Evolutionary conservation across 2,329 filamentous ascomycete species (phyloP), one percentile per base, ranked within the genome.

Genomic region (Penicillium paneum): DNA sequence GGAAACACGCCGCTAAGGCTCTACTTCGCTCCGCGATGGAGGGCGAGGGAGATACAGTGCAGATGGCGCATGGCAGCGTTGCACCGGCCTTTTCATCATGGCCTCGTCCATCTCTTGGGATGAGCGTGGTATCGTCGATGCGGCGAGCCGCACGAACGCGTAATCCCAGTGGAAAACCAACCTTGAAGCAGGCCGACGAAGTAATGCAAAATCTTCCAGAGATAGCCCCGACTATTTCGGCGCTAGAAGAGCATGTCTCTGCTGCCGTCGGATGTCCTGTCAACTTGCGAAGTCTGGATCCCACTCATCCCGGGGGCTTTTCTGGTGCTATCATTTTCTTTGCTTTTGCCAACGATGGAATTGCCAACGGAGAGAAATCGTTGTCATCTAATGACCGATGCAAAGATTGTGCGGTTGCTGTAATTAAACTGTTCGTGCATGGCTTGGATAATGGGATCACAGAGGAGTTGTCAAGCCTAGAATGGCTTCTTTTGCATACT

Each of bases 251-350:
- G 17, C 35, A 48, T 48, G 45, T 48, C 17, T 48, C 45, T 21
- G 26, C 35, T 31, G 26, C 34, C 0, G 26, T 48, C 13, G 45
- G 45, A 1, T 48, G 3, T 15, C 17, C 45, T 39, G 45, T 48
- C 34, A 39, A 40, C n/a, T 29, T 48, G 17, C 45, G 17, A 12
- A 28, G 35, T 48, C 34, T 48, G 3, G 45, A 48, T 28, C 24
- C 45, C 5, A 40, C 35, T 12, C 34, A 48, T 6, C 34, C 12
- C 1, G 34, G 17, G 3, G 45, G 45, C 1, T 48, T 48, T 29
- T 48, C 45, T 40, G 45, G 45, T 15, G 45, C 46, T 8, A 49
- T 49, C 10, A 49, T 41, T n/a, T 49, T 48, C 35, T 40, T 48
- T 21, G 45, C 45, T 12, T 29, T 40, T n/a, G 24, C 26, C 3